A percentile compares a stretch with the other conserved stretches of the same genome.
Evolutionary conservation across 495 filamentous ascomycete genomes (phyloP).

Genomic region (Trichoderma asperelloides): DNA sequence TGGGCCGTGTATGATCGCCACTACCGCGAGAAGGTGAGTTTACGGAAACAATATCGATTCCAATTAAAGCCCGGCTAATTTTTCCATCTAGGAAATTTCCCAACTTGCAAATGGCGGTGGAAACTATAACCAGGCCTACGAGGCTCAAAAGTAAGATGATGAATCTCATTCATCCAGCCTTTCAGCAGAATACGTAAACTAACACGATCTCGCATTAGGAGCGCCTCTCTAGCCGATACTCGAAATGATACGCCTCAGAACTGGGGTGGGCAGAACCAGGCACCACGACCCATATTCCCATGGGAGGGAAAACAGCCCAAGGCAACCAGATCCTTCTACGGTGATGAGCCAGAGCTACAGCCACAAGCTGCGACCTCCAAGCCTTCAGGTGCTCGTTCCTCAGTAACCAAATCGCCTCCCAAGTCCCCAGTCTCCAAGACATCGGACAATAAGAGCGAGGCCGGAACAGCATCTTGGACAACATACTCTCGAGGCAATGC

Average conservation of each 20-base stretch:
- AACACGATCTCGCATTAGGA: neutral
- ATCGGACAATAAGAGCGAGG: slow-evolving; percentile 29
- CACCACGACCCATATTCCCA: slow-evolving; percentile 65
- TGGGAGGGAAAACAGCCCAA: slow-evolving; percentile 64
- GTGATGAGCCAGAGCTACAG: slow-evolving; percentile 1
- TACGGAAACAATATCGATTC: neutral
- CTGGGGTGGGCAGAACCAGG: slow-evolving; percentile 24
- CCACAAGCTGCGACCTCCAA: slow-evolving; percentile 23
- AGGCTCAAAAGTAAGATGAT: neutral
- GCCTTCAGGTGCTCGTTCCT: slow-evolving; percentile 21
- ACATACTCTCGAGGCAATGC: slow-evolving; percentile 62
- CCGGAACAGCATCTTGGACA: slow-evolving; percentile 43
- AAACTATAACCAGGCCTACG: neutral
- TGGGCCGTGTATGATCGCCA: slow-evolving; percentile 89
- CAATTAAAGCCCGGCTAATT: neutral
- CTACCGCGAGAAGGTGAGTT: slow-evolving; percentile 50
- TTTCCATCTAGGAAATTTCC: neutral
- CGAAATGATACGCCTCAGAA: neutral
- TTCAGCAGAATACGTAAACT: neutral
- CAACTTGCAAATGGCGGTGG: slow-evolving; percentile 7
- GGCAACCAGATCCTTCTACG: slow-evolving; percentile 44
- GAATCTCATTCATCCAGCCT: neutral
- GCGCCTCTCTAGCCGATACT: neutral
- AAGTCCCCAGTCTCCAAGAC: slow-evolving; percentile 12
- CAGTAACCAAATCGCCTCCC: slow-evolving; percentile 24